These are phyloP conservation scores for Aquilaria yunnanensis DNA, from an alignment of 345 rosid species.

Conservation along the genomic window DNA sequence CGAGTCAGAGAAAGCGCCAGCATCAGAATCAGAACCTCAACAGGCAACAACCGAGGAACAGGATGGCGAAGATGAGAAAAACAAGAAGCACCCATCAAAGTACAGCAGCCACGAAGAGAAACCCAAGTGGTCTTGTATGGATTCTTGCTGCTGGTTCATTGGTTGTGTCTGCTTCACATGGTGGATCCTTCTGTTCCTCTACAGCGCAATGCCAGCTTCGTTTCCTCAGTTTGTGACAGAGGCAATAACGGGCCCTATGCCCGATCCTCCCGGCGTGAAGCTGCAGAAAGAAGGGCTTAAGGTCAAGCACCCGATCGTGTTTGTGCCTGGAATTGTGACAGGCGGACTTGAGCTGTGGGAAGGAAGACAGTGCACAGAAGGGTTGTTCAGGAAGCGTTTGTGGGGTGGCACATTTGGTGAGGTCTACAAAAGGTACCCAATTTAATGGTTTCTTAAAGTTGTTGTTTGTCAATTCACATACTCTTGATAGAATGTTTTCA, in stretches of 20 bases:
- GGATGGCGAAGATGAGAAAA: constrained; percentile 6
- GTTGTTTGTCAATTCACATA: constrained; percentile 1
- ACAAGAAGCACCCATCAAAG: background rate
- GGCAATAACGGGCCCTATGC: constrained; percentile 88
- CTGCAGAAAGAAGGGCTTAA: constrained; percentile 70
- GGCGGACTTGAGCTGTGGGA: constrained; percentile 98
- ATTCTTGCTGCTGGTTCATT: constrained; percentile 82
- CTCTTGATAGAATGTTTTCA: background rate
- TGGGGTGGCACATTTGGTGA: constrained; percentile 99
- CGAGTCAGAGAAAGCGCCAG: constrained; percentile 4
- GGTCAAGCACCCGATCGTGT: constrained; percentile 87
- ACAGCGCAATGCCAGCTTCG: constrained; percentile 88
- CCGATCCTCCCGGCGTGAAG: constrained; percentile 90
- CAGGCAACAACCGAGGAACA: background rate
- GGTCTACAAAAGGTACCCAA: constrained; percentile 72
- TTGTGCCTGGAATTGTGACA: constrained; percentile 92
- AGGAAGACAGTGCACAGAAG: constrained; percentile 85
- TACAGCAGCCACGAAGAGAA: constrained; percentile 2
- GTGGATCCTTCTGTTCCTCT: constrained; percentile 83
- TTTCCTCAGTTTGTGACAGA: constrained; percentile 83
- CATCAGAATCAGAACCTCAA: constrained; percentile 3
- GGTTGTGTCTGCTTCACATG: constrained; percentile 79
- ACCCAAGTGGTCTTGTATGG: constrained; percentile 73
- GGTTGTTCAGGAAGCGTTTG: constrained; percentile 80
- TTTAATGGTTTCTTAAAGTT: constrained; percentile 8